A percentile compares a stretch with the other conserved stretches of the same genome.
phyloP scores from a whole-genome alignment of 139 green algal species.

The Chlamydomonas schloesseri region DNA sequence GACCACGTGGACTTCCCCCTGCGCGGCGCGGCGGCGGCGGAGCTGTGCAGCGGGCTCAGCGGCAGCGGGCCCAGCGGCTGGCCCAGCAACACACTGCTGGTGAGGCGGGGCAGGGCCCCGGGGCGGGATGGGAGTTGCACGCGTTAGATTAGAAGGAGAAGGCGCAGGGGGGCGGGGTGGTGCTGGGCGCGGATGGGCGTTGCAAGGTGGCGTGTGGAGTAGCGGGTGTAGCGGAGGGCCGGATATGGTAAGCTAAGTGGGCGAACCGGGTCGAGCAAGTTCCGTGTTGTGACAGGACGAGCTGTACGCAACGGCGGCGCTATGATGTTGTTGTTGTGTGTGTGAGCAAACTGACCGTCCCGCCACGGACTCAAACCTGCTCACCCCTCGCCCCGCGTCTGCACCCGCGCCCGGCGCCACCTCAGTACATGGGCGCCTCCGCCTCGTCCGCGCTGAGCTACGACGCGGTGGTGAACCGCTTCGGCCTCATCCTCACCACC shows the following conservation, averaged over 20 bases:
- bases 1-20: slow-evolving; percentile 68
- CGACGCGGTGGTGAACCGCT: slow-evolving; percentile 56
- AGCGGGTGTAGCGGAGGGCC: no score
- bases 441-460: slow-evolving; percentile 44
- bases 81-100: slow-evolving; percentile 63
- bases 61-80: slow-evolving; percentile 54
- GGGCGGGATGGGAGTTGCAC: not conserved
- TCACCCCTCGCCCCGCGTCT: no score
- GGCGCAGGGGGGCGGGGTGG: not conserved
- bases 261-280: no score
- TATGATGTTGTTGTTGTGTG: no score
- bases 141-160: no score
- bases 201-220: no score
- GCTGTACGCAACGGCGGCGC: no score
- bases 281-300: no score
- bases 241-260: no score
- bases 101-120: not conserved
- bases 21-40: slow-evolving; percentile 24
- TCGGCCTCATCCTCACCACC: slow-evolving; percentile 50
- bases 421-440: slow-evolving; percentile 57
- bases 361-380: no score
- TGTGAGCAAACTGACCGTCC: no score
- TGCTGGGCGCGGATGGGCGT: not conserved
- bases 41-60: slow-evolving; percentile 46
- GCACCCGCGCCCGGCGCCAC: no score